A percentile compares a stretch with the other conserved stretches of the same genome.
Evolutionary conservation across 208 protist species (phyloP).

Genomic region (Acanthamoeba culbertsoni): DNA sequence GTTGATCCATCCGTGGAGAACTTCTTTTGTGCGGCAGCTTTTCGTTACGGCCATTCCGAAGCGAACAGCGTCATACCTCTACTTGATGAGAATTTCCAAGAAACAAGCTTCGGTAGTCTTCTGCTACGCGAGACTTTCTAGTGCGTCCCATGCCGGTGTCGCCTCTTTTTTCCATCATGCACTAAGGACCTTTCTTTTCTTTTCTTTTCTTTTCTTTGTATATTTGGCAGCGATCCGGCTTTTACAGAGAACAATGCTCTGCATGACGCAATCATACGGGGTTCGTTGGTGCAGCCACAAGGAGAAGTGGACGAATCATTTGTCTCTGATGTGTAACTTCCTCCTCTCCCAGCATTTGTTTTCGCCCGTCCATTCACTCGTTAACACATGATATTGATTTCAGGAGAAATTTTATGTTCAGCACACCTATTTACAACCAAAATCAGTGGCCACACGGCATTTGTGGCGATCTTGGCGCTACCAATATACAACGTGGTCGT

Average conservation of each 20-base stretch:
- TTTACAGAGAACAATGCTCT: neutral
- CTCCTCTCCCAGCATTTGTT: neutral
- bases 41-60: constrained; percentile 75
- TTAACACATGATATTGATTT: neutral
- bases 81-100: neutral
- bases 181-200: neutral
- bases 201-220: neutral
- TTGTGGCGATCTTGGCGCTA: neutral
- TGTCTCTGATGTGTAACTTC: neutral
- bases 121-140: constrained; percentile 34
- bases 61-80: constrained; percentile 16
- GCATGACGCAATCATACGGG: neutral
- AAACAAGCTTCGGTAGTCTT: neutral
- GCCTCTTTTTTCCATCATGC: neutral
- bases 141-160: neutral
- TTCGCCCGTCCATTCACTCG: neutral
- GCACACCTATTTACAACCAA: neutral
- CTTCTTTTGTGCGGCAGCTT: constrained; percentile 68
- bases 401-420: constrained; percentile 14
- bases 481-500: constrained; percentile 41
- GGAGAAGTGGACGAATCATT: neutral
- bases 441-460: neutral
- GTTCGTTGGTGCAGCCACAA: neutral
- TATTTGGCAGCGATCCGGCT: neutral
- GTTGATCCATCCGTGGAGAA: constrained; percentile 57